Evolutionary conservation across 352 stramenopile genomes (phyloP).

Genomic region (Pythium sp.): DNA sequence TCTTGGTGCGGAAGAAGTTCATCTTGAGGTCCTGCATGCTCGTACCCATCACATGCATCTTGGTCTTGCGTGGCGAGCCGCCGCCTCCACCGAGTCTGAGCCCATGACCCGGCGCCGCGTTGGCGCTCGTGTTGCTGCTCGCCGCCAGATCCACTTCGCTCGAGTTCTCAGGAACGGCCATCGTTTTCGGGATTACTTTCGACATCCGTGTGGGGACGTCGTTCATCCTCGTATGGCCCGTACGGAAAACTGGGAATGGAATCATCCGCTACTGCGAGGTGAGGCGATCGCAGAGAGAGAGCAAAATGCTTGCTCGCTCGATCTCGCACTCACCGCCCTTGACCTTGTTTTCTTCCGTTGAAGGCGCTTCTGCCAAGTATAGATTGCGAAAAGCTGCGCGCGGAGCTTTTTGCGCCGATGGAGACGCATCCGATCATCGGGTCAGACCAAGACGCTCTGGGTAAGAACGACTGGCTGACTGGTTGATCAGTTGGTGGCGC

Average conservation of each 20-base stretch:
- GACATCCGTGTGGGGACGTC: conserved; percentile 65
- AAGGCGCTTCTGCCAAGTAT: conserved; percentile 6
- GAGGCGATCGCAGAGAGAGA: background rate
- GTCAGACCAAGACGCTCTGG: background rate
- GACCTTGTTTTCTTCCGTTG: conserved; percentile 4
- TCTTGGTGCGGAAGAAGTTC: conserved; percentile 63
- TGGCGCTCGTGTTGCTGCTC: conserved; percentile 34
- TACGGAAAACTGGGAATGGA: conserved; percentile 73
- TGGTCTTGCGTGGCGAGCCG: conserved; percentile 34
- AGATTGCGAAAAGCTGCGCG: background rate
- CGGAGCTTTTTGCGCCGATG: background rate
- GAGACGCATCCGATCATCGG: background rate
- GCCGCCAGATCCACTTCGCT: conserved; percentile 24
- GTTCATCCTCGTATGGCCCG: conserved; percentile 73
- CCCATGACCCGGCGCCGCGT: background rate
- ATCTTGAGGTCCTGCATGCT: conserved; percentile 70
- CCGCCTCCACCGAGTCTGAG: conserved; percentile 6
- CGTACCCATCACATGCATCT: conserved; percentile 43
- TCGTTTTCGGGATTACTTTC: conserved; percentile 72
- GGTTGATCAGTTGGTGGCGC: background rate
- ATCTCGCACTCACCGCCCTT: background rate
- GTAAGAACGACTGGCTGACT: background rate
- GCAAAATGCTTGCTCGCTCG: background rate
- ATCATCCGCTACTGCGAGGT: conserved; percentile 36
- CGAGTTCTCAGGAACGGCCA: conserved; percentile 20